Conservation (phyloP, 768 basidiomycete genomes). For the Candolleomyces efflorescens region DNA sequence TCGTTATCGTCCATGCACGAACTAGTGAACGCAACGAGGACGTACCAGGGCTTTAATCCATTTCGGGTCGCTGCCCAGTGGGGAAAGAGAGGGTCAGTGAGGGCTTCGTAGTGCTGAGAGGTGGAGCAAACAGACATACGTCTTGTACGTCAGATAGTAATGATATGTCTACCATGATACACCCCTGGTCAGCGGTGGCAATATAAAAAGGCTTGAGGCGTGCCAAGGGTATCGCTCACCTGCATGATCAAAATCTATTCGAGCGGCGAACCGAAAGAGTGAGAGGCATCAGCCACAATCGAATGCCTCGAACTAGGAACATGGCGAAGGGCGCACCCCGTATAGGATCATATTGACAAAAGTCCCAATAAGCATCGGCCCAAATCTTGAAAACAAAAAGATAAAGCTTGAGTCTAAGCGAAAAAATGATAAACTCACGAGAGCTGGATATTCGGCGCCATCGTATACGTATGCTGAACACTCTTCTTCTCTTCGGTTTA, state of each 20-base stretch:
- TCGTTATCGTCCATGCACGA: neutral
- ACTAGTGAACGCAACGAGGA: neutral
- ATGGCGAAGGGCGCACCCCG: slow-evolving; percentile 28
- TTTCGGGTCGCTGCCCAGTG: slow-evolving; percentile 30
- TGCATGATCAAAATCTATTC: slow-evolving; percentile 32
- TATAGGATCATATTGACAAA: slow-evolving; percentile 43
- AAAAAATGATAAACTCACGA: slow-evolving; percentile 18
- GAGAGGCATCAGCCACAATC: neutral
- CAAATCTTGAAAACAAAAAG: slow-evolving; percentile 26
- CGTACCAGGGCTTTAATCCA: slow-evolving; percentile 35
- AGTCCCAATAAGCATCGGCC: slow-evolving; percentile 41
- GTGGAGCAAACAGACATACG: slow-evolving; percentile 19
- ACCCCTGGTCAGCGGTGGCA: neutral
- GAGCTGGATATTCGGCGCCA: slow-evolving; percentile 26
- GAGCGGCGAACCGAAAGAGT: neutral
- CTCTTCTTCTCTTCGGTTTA: neutral
- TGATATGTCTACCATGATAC: slow-evolving; percentile 22
- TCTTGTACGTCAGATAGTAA: slow-evolving; percentile 37
- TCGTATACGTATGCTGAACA: neutral
- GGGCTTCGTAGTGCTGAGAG: neutral
- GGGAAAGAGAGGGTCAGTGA: slow-evolving; percentile 1
- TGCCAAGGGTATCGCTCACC: slow-evolving; percentile 19
- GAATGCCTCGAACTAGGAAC: neutral
- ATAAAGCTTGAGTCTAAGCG: neutral
- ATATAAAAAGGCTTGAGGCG: neutral